phyloP scores from a whole-genome alignment of 2,329 filamentous ascomycete genomes.

The Neonectria coccinea region DNA sequence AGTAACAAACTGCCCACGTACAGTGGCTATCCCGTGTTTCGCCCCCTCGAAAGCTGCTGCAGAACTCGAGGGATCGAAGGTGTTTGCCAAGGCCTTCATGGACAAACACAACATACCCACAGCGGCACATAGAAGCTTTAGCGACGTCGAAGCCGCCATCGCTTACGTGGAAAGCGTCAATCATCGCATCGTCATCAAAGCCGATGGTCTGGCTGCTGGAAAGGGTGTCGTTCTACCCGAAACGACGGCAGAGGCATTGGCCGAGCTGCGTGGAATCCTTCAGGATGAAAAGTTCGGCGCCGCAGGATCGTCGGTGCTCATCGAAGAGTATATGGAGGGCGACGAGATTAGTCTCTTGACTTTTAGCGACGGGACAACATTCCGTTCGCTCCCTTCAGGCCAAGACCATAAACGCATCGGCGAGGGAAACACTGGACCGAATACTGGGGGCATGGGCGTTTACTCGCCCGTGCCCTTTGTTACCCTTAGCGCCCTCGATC shows the following conservation, averaged over 20 bases:
- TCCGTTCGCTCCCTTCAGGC: conserved; percentile 74
- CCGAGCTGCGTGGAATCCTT: conserved; percentile 76
- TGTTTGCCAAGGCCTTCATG: conserved; percentile 86
- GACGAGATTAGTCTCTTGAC: conserved; percentile 77
- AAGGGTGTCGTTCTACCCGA: conserved; percentile 66
- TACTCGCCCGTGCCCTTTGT: conserved; percentile 74
- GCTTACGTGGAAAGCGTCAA: conserved; percentile 70
- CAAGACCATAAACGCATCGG: conserved; percentile 80
- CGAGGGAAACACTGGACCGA: conserved; percentile 76
- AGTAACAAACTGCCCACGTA: neutral
- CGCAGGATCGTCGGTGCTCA: conserved; percentile 77
- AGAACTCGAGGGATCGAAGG: conserved; percentile 81
- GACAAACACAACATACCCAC: conserved; percentile 78
- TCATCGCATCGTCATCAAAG: conserved; percentile 78
- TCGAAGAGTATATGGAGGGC: conserved; percentile 78
- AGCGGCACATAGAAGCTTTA: conserved; percentile 77
- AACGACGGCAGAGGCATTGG: conserved; percentile 69
- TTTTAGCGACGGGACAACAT: conserved; percentile 74
- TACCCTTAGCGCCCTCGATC: conserved; percentile 62
- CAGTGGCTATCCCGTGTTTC: conserved; percentile 71
- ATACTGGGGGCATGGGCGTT: conserved; percentile 82
- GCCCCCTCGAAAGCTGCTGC: conserved; percentile 77
- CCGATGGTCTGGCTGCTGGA: conserved; percentile 78
- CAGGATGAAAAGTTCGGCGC: conserved; percentile 72
- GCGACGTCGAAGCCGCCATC: conserved; percentile 67